A percentile compares a stretch with the other conserved stretches of the same genome.
Conservation (phyloP, 176 grass and related monocot genomes). For the Ampelocalamus luodianensis region DNA sequence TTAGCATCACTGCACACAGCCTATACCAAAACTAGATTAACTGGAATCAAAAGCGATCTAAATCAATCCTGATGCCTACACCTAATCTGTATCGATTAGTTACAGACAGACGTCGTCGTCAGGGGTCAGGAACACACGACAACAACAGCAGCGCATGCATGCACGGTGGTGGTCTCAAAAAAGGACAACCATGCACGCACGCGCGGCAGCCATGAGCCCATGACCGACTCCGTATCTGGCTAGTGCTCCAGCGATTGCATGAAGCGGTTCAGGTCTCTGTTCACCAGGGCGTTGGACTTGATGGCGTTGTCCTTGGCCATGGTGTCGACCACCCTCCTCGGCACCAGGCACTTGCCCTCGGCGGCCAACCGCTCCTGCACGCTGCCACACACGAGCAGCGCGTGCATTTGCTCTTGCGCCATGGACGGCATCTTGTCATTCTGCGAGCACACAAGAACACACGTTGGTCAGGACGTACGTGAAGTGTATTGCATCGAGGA, state of each 20-base stretch:
- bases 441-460: constrained; percentile 18
- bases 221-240: neutral
- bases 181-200: neutral
- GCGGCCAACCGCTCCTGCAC: constrained; percentile 62
- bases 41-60: neutral
- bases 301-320: constrained; percentile 50
- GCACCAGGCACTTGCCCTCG: constrained; percentile 67
- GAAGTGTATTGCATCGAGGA: too few species aligned
- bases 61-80: constrained; percentile 21
- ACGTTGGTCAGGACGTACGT: neutral
- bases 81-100: constrained; percentile 22
- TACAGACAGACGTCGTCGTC: constrained; percentile 16
- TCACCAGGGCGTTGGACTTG: constrained; percentile 52
- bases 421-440: constrained; percentile 30
- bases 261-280: constrained; percentile 59
- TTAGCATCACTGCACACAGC: constrained; percentile 26
- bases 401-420: constrained; percentile 44
- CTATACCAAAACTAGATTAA: constrained; percentile 29
- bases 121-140: constrained; percentile 39
- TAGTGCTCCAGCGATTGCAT: constrained; percentile 38
- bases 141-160: neutral
- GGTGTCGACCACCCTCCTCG: constrained; percentile 47
- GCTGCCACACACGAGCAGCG: constrained; percentile 45
- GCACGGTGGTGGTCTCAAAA: constrained; percentile 33
- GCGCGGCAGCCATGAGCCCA: constrained; percentile 33